These are phyloP conservation scores for Malbranchea zuffiana DNA, from an alignment of 2,329 filamentous ascomycete genomes.

Conservation along the genomic window DNA sequence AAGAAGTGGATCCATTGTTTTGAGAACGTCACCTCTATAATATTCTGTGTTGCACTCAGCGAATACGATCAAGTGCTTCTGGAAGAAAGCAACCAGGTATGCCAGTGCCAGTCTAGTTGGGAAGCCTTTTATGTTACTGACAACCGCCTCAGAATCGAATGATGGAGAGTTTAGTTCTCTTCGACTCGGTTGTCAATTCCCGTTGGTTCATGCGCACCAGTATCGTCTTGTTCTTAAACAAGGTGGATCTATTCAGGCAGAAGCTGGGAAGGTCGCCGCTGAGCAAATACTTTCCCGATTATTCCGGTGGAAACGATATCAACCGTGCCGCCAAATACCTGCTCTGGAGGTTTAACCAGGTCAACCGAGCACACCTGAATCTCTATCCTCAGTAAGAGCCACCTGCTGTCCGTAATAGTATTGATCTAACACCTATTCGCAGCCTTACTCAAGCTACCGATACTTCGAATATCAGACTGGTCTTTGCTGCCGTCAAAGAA, in stretches of 20 bases:
- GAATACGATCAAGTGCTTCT: constrained; percentile 96
- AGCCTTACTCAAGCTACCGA: constrained; percentile 98
- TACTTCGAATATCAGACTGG: constrained; percentile 93
- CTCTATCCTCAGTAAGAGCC: constrained; percentile 85
- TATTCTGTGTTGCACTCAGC: constrained; percentile 95
- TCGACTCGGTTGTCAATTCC: constrained; percentile 97
- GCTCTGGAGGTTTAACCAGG: constrained; percentile 96
- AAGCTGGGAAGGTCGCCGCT: constrained; percentile 84
- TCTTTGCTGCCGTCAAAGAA: constrained; percentile 97
- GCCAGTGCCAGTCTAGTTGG: constrained; percentile 23
- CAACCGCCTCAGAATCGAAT: constrained; percentile 93
- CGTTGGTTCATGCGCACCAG: constrained; percentile 98
- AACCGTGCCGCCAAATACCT: constrained; percentile 97
- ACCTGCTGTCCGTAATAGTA: neutral
- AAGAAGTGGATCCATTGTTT: constrained; percentile 99
- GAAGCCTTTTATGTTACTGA: no score
- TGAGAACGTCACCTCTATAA: constrained; percentile 98
- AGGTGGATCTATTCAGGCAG: constrained; percentile 94
- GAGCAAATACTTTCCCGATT: constrained; percentile 94
- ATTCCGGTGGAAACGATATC: constrained; percentile 93
- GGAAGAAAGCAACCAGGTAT: constrained; percentile 92
- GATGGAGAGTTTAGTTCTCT: constrained; percentile 95
- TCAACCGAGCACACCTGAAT: constrained; percentile 90
- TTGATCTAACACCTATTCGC: constrained; percentile 21
- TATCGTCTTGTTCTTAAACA: constrained; percentile 97